phyloP scores from a whole-genome alignment of 345 rosid species.

The Sisymbrium altissimum region DNA sequence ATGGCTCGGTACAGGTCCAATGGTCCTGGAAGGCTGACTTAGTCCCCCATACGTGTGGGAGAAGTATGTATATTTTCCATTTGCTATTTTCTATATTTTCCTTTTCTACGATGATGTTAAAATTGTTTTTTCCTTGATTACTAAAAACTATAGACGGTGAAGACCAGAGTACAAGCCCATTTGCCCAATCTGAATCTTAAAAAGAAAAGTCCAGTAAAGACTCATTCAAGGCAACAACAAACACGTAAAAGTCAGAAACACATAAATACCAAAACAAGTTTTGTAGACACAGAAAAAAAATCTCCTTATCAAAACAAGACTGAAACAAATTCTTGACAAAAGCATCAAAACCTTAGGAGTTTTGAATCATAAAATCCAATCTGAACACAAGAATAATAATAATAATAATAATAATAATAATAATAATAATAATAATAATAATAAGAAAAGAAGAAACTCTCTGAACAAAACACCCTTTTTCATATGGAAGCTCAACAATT shows the following conservation, averaged over 20 bases:
- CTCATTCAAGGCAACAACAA: background rate
- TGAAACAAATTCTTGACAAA: background rate
- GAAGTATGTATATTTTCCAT: no score
- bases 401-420: background rate
- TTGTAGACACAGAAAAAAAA: background rate
- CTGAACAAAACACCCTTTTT: background rate
- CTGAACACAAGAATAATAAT: background rate
- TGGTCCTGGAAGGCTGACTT: no score
- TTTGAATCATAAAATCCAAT: conserved; percentile 5
- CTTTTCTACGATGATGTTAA: no score
- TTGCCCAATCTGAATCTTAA: background rate
- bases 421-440: no score
- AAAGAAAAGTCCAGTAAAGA: background rate
- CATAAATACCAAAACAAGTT: background rate
- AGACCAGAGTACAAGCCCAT: background rate
- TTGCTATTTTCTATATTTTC: no score
- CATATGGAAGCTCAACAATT: background rate
- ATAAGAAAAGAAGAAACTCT: background rate
- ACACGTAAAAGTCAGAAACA: background rate
- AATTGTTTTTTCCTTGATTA: background rate
- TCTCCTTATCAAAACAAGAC: background rate
- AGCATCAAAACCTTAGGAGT: background rate
- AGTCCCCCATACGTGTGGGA: no score
- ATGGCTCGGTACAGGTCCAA: no score
- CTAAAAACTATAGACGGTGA: background rate